Conservation (phyloP, 2,329 filamentous ascomycete species). For the Alternaria triticimaculans region DNA sequence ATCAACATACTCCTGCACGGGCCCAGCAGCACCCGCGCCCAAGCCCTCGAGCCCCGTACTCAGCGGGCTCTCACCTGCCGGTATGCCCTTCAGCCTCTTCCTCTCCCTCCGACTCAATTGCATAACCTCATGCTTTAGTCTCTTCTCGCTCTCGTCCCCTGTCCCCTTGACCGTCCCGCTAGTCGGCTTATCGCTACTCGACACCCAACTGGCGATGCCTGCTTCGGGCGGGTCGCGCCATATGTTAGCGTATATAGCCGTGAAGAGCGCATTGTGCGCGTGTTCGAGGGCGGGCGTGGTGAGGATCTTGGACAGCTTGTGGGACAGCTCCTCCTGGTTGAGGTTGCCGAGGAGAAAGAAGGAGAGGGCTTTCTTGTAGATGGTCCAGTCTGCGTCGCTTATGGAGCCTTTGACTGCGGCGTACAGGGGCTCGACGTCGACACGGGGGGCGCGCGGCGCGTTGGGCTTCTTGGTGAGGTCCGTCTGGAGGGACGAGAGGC, state of each 20-base stretch:
- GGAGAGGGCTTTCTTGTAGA: slow-evolving; percentile 65
- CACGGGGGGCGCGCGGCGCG: slow-evolving; percentile 61
- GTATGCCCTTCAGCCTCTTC: slow-evolving; percentile 63
- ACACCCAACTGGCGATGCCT: slow-evolving; percentile 69
- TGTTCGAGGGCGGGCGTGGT: slow-evolving; percentile 61
- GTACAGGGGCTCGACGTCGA: slow-evolving; percentile 69
- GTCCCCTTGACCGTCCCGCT: slow-evolving; percentile 71
- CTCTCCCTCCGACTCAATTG: slow-evolving; percentile 65
- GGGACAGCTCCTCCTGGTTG: slow-evolving; percentile 67
- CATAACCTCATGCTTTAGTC: slow-evolving; percentile 70
- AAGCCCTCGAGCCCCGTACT: slow-evolving; percentile 11
- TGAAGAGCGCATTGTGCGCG: slow-evolving; percentile 68
- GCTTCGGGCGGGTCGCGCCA: slow-evolving; percentile 66
- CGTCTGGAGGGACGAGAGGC: slow-evolving; percentile 47
- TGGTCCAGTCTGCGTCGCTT: slow-evolving; percentile 62
- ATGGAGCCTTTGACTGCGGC: slow-evolving; percentile 66
- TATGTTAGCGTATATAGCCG: slow-evolving; percentile 65
- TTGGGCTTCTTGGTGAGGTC: slow-evolving; percentile 54
- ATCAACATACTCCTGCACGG: slow-evolving; percentile 45
- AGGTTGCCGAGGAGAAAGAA: slow-evolving; percentile 66
- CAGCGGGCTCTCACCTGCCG: slow-evolving; percentile 45
- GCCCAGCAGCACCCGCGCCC: slow-evolving; percentile 20
- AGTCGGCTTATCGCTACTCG: slow-evolving; percentile 74
- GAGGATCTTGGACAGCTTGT: slow-evolving; percentile 63
- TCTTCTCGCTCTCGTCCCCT: slow-evolving; percentile 67